phyloP scores from a whole-genome alignment of 768 basidiomycete species.

The Lactarius deliciosus region DNA sequence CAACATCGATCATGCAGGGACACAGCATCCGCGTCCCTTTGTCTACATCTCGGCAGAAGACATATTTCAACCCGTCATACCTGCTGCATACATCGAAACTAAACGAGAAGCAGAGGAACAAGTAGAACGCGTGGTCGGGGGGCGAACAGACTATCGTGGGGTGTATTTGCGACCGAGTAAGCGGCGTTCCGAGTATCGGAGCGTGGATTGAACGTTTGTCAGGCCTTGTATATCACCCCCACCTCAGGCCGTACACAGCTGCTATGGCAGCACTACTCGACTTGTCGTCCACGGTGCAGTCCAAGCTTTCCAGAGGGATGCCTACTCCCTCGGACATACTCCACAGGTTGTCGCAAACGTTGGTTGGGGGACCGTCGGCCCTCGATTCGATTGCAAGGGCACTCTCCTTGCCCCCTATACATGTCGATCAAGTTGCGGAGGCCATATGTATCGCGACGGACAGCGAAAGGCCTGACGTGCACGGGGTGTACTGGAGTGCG shows the following conservation, averaged over 20 bases:
- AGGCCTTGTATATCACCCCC: slow-evolving; percentile 97
- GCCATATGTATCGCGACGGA: slow-evolving; percentile 70
- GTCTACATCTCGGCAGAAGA: slow-evolving; percentile 96
- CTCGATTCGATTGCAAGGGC: slow-evolving; percentile 74
- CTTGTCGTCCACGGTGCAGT: slow-evolving; percentile 71
- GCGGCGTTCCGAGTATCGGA: slow-evolving; percentile 33
- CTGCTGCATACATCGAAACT: slow-evolving; percentile 85
- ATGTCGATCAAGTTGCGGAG: slow-evolving; percentile 92
- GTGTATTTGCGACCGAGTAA: slow-evolving; percentile 89
- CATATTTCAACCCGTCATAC: slow-evolving; percentile 83
- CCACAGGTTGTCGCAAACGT: slow-evolving; percentile 44
- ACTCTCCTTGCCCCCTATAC: slow-evolving; percentile 83
- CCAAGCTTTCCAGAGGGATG: slow-evolving; percentile 51
- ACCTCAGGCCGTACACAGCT: slow-evolving; percentile 85
- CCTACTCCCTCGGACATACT: slow-evolving; percentile 69
- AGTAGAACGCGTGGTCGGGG: slow-evolving; percentile 55
- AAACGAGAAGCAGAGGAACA: slow-evolving; percentile 86
- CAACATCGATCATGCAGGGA: slow-evolving; percentile 38
- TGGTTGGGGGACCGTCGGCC: slow-evolving; percentile 42
- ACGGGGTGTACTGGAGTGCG: slow-evolving; percentile 67
- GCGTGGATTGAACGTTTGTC: slow-evolving; percentile 15
- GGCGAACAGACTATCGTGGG: slow-evolving; percentile 53
- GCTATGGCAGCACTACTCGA: slow-evolving; percentile 83
- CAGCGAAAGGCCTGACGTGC: slow-evolving; percentile 44
- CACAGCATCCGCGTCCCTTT: slow-evolving; percentile 56